Evolutionary conservation across 108 stramenopile genomes (phyloP).

Genomic region (Nannochloropsis salina): DNA sequence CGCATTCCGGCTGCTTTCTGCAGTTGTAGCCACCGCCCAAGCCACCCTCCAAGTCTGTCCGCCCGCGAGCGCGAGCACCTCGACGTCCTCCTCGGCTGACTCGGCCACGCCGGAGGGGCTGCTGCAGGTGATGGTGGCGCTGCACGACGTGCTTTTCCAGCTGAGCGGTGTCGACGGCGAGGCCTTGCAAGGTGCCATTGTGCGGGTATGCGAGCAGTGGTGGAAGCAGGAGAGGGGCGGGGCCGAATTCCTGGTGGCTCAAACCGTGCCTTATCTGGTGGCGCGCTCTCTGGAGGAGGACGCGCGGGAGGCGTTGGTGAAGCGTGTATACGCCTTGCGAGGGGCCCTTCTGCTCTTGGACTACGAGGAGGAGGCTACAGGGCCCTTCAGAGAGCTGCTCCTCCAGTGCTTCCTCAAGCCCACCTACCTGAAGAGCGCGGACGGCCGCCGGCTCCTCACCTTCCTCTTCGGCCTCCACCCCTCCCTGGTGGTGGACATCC

Average conservation of each 20-base stretch:
- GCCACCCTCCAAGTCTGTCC: not conserved
- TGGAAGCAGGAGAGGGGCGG: conserved; percentile 68
- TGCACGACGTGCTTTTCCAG: conserved; percentile 65
- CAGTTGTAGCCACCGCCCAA: not conserved
- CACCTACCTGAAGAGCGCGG: conserved; percentile 63
- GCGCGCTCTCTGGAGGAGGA: conserved; percentile 56
- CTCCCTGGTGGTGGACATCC: conserved; percentile 60
- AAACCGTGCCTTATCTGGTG: conserved; percentile 67
- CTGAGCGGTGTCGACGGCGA: conserved; percentile 61
- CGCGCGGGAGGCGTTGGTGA: conserved; percentile 65
- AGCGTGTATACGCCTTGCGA: conserved; percentile 64
- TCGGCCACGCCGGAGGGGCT: conserved; percentile 56
- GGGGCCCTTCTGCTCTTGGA: conserved; percentile 72
- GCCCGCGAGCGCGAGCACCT: conserved; percentile 20
- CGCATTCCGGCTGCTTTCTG: conserved; percentile 23
- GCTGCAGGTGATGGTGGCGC: conserved; percentile 56
- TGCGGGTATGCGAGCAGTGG: conserved; percentile 72
- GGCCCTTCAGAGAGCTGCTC: conserved; percentile 47
- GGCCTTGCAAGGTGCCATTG: conserved; percentile 58
- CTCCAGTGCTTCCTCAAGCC: conserved; percentile 50
- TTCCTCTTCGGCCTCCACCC: conserved; percentile 67
- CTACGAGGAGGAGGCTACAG: conserved; percentile 69
- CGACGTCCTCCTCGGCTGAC: conserved; percentile 24
- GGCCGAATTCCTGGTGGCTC: conserved; percentile 66
- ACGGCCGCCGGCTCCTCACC: conserved; percentile 66